phyloP scores from a whole-genome alignment of 495 filamentous ascomycete genomes.

The Lepidopterella palustris region DNA sequence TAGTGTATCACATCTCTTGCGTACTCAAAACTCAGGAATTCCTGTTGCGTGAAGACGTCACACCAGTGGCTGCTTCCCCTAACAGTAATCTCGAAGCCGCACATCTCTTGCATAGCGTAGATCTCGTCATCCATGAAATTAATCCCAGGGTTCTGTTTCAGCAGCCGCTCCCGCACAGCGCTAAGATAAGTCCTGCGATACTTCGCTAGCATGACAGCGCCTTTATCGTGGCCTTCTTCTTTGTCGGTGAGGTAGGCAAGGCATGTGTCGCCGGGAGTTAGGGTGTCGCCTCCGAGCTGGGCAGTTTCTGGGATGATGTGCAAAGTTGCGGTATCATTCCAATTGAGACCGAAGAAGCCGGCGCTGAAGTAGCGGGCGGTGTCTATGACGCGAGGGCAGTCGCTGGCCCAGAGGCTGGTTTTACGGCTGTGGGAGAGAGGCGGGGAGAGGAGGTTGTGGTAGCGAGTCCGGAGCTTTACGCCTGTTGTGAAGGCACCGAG shows the following conservation, averaged over 20 bases:
- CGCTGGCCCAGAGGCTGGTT: slow-evolving; percentile 51
- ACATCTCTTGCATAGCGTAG: slow-evolving; percentile 58
- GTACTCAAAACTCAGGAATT: slow-evolving; percentile 56
- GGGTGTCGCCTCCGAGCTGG: slow-evolving; percentile 47
- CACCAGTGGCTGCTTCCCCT: slow-evolving; percentile 54
- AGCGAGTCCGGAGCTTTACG: slow-evolving; percentile 50
- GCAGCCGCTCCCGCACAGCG: slow-evolving; percentile 42
- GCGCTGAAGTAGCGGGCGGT: slow-evolving; percentile 52
- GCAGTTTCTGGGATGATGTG: slow-evolving; percentile 49
- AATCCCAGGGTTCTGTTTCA: slow-evolving; percentile 40
- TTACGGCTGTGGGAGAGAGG: slow-evolving; percentile 1
- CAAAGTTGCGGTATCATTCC: slow-evolving; percentile 39
- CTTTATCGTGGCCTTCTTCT: slow-evolving; percentile 46
- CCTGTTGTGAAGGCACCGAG: slow-evolving; percentile 52
- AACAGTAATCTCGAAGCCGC: slow-evolving; percentile 52
- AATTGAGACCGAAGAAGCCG: slow-evolving; percentile 52
- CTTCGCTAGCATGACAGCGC: slow-evolving; percentile 40
- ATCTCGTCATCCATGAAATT: slow-evolving; percentile 43
- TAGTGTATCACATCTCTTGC: slow-evolving; percentile 55
- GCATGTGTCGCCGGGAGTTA: slow-evolving; percentile 56
- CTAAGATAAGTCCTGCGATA: slow-evolving; percentile 48
- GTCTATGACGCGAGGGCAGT: slow-evolving; percentile 50
- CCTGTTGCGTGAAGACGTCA: slow-evolving; percentile 48
- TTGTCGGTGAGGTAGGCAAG: slow-evolving; percentile 44
- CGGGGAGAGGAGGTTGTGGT: slow-evolving; percentile 41